Evolutionary conservation across 2,329 filamentous ascomycete species (phyloP), one percentile per base, ranked within the genome.

Genomic region (Fusarium oligoseptatum): DNA sequence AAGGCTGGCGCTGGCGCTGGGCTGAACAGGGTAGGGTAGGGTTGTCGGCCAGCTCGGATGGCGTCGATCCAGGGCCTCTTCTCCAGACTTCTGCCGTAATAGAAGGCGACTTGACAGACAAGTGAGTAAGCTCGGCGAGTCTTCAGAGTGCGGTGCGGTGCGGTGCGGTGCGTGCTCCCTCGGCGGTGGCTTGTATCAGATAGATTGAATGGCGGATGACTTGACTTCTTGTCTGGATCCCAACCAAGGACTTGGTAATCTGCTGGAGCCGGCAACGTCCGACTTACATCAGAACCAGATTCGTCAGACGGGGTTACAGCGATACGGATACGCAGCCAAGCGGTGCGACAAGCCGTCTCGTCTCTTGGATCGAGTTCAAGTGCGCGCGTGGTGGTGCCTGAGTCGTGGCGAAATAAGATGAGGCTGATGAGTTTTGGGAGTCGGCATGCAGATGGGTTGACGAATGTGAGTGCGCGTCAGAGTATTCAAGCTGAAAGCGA

Each of bases 1-100:
- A 73, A 75, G 72, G 73, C 76, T 75, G 69, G 71, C 66, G 48
- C 69, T 72, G 76, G 69, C 43, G 63, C 65, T 72, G 66, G 70
- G 69, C 71, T 72, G 72, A 72, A 74, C 70, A 78, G 9, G 29
- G 29, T 29, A 29, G 29, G 29, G 29, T 29, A 29, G 76, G 77
- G 76, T 78, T 75, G 62, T 74, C 69, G 74, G 73, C 66, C 73
- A 71, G 63, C 67, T 72, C 64, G 65, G 74, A 71, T 65, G 66
- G 50, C 29, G 62, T 67, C 43, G 68, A 67, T 62, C 50, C 69
- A 67, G 62, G 45, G 41, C 32, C 52, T 39, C n/a, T 50, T 60
- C 37, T 61, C 50, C 48, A 68, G 67, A 39, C 36, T 24, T 64
- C 58, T 68, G 73, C 70, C 56, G 57, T 32, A 67, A 57, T 50